phyloP scores from a whole-genome alignment of 352 stramenopile species.

The Pythium folliculosum region DNA sequence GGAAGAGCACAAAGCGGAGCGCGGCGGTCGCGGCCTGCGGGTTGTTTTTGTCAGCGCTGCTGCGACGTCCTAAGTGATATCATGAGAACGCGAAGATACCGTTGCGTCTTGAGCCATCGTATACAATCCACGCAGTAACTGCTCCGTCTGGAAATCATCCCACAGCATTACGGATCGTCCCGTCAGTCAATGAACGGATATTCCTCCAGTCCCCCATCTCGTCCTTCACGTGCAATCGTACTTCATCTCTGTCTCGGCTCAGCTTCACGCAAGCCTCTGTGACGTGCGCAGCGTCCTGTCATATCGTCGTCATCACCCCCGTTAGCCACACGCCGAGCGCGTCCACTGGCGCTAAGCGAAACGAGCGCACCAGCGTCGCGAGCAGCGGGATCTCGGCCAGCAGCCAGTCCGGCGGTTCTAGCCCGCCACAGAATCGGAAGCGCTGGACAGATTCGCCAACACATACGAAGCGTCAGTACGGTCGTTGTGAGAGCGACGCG shows the following conservation, averaged over 20 bases:
- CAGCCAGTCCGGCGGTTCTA: conserved; percentile 70
- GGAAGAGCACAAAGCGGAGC: conserved; percentile 52
- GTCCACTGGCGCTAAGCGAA: too few relatives aligned
- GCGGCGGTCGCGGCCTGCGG: conserved; percentile 34
- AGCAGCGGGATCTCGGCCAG: conserved; percentile 50
- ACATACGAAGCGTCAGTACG: background rate
- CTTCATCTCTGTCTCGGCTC: background rate
- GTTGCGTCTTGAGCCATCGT: background rate
- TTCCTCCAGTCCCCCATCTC: background rate
- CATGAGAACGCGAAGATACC: too few relatives aligned
- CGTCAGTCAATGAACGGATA: too few relatives aligned
- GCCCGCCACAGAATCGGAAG: conserved; percentile 61
- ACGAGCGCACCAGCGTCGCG: background rate
- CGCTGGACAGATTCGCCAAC: conserved; percentile 18
- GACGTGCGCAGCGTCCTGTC: background rate
- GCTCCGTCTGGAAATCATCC: background rate
- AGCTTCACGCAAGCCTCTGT: background rate
- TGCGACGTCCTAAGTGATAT: too few relatives aligned
- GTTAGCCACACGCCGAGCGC: background rate
- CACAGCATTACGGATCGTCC: too few relatives aligned
- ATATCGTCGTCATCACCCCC: too few relatives aligned
- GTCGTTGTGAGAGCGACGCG: too few relatives aligned
- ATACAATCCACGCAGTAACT: background rate
- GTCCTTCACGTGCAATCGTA: background rate
- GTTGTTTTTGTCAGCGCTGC: too few relatives aligned